These are phyloP conservation scores for Trifolium fragiferum DNA, from an alignment of 306 rosid species.

Conservation along the genomic window DNA sequence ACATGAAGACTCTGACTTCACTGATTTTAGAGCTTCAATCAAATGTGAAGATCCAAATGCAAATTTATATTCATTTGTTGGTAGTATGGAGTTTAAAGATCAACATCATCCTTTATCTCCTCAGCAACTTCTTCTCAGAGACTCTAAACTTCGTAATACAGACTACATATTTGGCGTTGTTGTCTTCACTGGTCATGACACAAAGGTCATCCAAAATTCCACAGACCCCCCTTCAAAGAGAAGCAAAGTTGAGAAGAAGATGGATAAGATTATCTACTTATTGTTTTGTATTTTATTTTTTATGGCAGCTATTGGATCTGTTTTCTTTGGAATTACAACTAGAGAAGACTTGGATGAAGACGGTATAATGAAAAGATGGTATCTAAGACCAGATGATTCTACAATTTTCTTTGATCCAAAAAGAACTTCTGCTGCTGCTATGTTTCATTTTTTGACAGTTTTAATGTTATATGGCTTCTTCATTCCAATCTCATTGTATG, in stretches of 20 bases:
- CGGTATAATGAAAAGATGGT: conserved; percentile 85
- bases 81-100: too few species aligned
- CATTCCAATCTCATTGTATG: conserved; percentile 92
- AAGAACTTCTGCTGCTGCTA: conserved; percentile 62
- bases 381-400: conserved; percentile 83
- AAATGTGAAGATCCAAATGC: too few species aligned
- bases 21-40: too few species aligned
- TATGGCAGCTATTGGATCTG: conserved; percentile 79
- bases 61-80: too few species aligned
- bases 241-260: conserved; percentile 88
- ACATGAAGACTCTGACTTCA: too few species aligned
- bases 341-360: conserved; percentile 65
- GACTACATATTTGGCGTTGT: conserved; percentile 58
- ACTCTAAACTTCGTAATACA: too few species aligned
- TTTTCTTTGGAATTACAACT: conserved; percentile 78
- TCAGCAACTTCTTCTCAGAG: too few species aligned
- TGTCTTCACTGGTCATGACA: conserved; percentile 85
- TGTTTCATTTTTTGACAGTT: conserved; percentile 80
- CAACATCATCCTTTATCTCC: too few species aligned
- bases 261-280: conserved; percentile 86
- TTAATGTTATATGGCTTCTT: conserved; percentile 71
- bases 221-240: conserved; percentile 91
- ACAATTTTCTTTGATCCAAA: conserved; percentile 79
- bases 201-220: conserved; percentile 93
- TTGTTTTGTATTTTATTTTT: conserved; percentile 69